Conservation (phyloP, 345 rosid species). For the Triadica sebifera region DNA sequence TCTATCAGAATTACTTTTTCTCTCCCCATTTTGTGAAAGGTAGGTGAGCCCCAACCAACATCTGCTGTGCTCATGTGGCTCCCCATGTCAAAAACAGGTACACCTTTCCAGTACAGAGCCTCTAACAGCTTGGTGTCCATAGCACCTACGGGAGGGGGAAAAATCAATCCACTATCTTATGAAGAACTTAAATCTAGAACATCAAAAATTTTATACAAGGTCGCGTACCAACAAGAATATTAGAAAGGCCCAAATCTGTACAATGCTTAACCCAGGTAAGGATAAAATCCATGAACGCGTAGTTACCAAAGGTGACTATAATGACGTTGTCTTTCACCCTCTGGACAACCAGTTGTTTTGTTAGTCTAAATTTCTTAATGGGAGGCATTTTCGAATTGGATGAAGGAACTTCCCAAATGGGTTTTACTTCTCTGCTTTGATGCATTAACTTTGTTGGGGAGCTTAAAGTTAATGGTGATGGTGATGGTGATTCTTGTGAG, state of each 20-base stretch:
- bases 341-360: conserved; percentile 60
- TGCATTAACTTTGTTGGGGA: conserved; percentile 26
- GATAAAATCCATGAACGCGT: conserved; percentile 95
- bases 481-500: conserved; percentile 35
- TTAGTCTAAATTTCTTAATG: conserved; percentile 61
- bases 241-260: conserved; percentile 77
- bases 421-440: conserved; percentile 28
- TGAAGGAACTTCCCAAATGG: conserved; percentile 78
- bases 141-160: conserved; percentile 55
- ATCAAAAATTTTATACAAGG: neutral
- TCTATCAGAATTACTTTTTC: conserved; percentile 90
- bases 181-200: neutral
- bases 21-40: conserved; percentile 99
- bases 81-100: conserved; percentile 98
- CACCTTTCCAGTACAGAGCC: conserved; percentile 94
- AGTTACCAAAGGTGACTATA: conserved; percentile 90
- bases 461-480: conserved; percentile 23
- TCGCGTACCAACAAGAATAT: conserved; percentile 80
- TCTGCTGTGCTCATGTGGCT: conserved; percentile 92
- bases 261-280: conserved; percentile 92
- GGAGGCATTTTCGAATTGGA: conserved; percentile 70
- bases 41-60: conserved; percentile 99
- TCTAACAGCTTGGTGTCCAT: conserved; percentile 89
- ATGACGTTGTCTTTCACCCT: conserved; percentile 73
- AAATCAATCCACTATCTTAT: neutral